Base-by-base conservation (phyloP, 2,329 filamentous ascomycete species). In the Trichoderma polysporum region DNA sequence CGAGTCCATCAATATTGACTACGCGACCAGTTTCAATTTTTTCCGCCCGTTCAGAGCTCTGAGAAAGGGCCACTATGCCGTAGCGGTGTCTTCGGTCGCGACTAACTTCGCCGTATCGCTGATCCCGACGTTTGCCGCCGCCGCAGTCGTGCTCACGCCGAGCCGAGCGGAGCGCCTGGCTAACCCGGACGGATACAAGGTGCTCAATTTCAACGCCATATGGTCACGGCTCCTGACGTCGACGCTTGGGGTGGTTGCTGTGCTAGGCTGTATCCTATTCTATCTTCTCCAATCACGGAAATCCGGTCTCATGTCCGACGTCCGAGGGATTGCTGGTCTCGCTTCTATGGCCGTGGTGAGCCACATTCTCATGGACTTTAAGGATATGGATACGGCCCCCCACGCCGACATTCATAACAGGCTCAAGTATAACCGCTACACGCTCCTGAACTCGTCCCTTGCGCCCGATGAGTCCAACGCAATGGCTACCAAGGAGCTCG, bases 321-420 rank as follows among this genome's bases (percentile, higher is more conserved):
- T 91, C 7, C 88, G 87, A 70, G 90, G 90, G 6, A 91, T 93
- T 60, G 89, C 90, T 1, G 90, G 90, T 1, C 82, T 92, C 41
- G 90, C 90, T 6, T 87, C 90, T 66, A 92, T 93, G 90, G 90
- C 90, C 10, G 90, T 91, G 2, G 86, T 87, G 68, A 88, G 85
- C 69, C 90, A 92, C 70, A 91, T 92, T 74, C 79, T 92, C 69
- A 88, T 88, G 77, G 90, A 93, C 73, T 92, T 93, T 73, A 88
- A 87, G 69, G 88, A 88, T 66, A 86, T 91, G 78, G 90, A 93
- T 73, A 86, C 87, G 1, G 89, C 87, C 8, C 86, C 83, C 4
- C 86, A 89, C 63, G 80, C 86, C 57, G 85, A 88, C 61, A 92
- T 93, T 49, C 90, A 92, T 74, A 81, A 86, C 58, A 85, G 84